Evolutionary conservation across 2,329 filamentous ascomycete genomes (phyloP), one percentile per base, ranked within the genome.

Genomic region (Penicillium occitanis): DNA sequence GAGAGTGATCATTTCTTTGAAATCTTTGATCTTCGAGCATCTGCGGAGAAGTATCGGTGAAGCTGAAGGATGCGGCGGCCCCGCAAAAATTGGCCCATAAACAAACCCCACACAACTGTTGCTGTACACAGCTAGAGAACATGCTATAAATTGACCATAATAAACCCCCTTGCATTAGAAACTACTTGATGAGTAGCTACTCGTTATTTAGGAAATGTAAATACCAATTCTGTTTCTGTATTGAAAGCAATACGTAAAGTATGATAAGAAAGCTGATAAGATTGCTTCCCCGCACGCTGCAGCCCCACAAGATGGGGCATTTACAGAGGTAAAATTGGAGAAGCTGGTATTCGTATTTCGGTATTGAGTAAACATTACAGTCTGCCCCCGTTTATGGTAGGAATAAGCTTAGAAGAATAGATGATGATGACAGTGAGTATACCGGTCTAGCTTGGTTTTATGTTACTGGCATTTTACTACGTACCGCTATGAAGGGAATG

Each of bases 291-390:
- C 57, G 57, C 57, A 60, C 19, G 57, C n/a, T n/a, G 37, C 3
- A 10, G 53, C 53, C 53, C 53, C 53, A 57, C 53, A 60, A 60
- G 35, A 60, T 60, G 57, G 57, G 57, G 57, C 37, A 44, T 33
- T 51, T 60, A 28, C 28, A 5, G 30, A 30, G 53, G 53, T 14
- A 57, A 22, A 37, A 22, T 57, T 57, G 57, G 57, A 59, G 57
- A 42, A 44, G 19, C 19, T 44, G 57, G 57, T 60, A 60, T 60
- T 60, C 40, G 22, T 60, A 60, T 60, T 60, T 46, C 37, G 19
- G 37, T 42, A 42, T 59, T 42, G 10, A 19, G 28, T 19, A 13
- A 55, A 55, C 28, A 33, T 33, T 33, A 11, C 50, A 5, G 28
- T 55, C 14, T 1, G 22, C 14, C 13, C 14, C 30, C 14, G 13